Conservation (phyloP, 768 basidiomycete species). For the Tremella yokohamensis region DNA sequence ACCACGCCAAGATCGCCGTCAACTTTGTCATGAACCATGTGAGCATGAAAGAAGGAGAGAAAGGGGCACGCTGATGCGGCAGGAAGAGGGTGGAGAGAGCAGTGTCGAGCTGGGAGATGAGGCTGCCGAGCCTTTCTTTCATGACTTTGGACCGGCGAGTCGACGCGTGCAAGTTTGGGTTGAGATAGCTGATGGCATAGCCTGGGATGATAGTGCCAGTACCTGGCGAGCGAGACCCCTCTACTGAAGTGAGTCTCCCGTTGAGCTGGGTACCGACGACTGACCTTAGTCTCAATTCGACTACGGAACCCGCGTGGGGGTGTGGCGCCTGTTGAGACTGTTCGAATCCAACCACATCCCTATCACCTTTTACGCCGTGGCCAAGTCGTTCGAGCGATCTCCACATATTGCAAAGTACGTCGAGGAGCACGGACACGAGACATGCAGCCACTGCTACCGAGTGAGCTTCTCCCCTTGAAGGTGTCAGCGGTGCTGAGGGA, state of each 20-base stretch:
- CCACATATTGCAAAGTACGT: conserved; percentile 13
- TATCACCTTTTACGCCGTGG: conserved; percentile 31
- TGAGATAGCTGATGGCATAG: not conserved
- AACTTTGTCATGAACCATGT: conserved; percentile 12
- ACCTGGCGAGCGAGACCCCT: conserved; percentile 8
- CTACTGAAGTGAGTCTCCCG: conserved; percentile 1
- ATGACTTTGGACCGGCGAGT: conserved; percentile 6
- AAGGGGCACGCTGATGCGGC: not conserved
- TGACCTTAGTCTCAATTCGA: conserved; percentile 18
- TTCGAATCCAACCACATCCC: conserved; percentile 18
- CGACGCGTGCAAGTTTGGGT: not conserved
- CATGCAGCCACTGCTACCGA: conserved; percentile 15
- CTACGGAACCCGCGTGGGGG: conserved; percentile 18
- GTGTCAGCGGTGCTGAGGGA: not conserved
- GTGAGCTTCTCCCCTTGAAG: conserved; percentile 1
- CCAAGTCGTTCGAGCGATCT: conserved; percentile 28
- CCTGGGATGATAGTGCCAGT: conserved; percentile 5
- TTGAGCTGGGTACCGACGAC: not conserved
- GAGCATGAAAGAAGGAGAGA: too few species aligned
- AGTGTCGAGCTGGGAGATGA: conserved; percentile 8
- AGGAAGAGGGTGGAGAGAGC: conserved; percentile 11
- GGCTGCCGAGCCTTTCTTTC: conserved; percentile 8
- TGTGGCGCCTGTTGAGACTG: conserved; percentile 18
- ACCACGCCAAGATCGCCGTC: conserved; percentile 22
- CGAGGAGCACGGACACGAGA: conserved; percentile 26